These are phyloP conservation scores for Mycosphaerella arachidis DNA, from an alignment of 2,329 filamentous ascomycete genomes.

Conservation along the genomic window DNA sequence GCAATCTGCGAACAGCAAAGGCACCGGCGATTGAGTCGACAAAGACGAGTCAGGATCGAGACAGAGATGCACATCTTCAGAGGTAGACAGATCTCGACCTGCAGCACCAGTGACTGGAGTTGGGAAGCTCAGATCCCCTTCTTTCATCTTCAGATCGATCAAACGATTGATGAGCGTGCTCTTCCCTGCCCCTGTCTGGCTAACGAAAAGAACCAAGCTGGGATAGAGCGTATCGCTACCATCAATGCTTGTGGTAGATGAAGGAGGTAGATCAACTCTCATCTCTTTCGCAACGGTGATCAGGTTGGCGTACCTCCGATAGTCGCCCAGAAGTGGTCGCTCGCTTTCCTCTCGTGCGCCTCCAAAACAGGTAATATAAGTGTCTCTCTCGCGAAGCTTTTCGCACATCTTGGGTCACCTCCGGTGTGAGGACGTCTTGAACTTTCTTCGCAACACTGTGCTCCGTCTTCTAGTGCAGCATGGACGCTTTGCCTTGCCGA, in stretches of 20 bases:
- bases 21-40: slow-evolving; percentile 25
- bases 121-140: slow-evolving; percentile 5
- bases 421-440: slow-evolving; percentile 6
- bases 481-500: background rate
- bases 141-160: slow-evolving; percentile 32
- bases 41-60: slow-evolving; percentile 40
- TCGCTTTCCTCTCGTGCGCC: slow-evolving; percentile 21
- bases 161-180: slow-evolving; percentile 46
- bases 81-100: slow-evolving; percentile 38
- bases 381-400: slow-evolving; percentile 26
- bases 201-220: slow-evolving; percentile 1
- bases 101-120: slow-evolving; percentile 15
- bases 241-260: background rate
- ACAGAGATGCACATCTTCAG: slow-evolving; percentile 49
- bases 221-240: background rate
- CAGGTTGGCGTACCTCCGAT: slow-evolving; percentile 39
- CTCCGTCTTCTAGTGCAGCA: slow-evolving; percentile 5
- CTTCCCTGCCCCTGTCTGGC: slow-evolving; percentile 38
- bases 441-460: slow-evolving; percentile 7
- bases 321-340: slow-evolving; percentile 32
- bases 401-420: slow-evolving; percentile 1
- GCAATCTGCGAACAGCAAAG: slow-evolving; percentile 47
- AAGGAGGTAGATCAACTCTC: background rate
- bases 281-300: slow-evolving; percentile 31
- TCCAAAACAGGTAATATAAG: slow-evolving; percentile 33